Conservation (phyloP, 2,329 filamentous ascomycete species). For the Fusarium scirpi region DNA sequence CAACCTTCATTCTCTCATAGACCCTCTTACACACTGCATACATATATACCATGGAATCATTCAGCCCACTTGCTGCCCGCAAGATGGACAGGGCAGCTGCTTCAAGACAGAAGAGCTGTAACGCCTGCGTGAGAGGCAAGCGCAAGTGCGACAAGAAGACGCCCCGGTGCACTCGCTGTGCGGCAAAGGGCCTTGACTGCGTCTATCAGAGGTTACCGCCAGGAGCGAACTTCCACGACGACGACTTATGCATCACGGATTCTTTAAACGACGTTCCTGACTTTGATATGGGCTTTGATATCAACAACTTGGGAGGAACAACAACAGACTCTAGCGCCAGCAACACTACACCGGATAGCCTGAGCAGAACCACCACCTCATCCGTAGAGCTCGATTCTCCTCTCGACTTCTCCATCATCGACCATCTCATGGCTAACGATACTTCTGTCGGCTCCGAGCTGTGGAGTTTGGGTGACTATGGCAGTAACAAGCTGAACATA, state of each 20-base stretch:
- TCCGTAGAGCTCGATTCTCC: conserved; percentile 46
- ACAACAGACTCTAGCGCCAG: conserved; percentile 45
- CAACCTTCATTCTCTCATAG: not conserved
- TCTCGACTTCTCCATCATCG: conserved; percentile 53
- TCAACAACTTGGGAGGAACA: conserved; percentile 48
- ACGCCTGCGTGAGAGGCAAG: conserved; percentile 62
- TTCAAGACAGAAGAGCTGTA: conserved; percentile 65
- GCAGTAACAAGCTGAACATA: conserved; percentile 49
- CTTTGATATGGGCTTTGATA: conserved; percentile 55
- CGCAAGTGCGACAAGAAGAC: conserved; percentile 61
- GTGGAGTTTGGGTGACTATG: conserved; percentile 47
- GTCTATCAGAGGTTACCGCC: conserved; percentile 56
- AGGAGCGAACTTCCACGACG: conserved; percentile 39
- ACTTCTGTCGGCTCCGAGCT: conserved; percentile 38
- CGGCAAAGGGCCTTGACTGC: conserved; percentile 57
- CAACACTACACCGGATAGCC: conserved; percentile 48
- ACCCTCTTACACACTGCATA: not conserved
- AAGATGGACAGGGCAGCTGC: conserved; percentile 51
- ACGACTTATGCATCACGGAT: conserved; percentile 27
- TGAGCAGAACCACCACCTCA: conserved; percentile 37
- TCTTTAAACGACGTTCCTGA: conserved; percentile 45
- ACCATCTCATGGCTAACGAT: conserved; percentile 50
- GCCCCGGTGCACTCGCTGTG: conserved; percentile 58
- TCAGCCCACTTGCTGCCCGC: conserved; percentile 44
- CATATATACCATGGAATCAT: conserved; percentile 42